Conservation (phyloP, 2,329 filamentous ascomycete species). For the Trichoderma citrinoviride region DNA sequence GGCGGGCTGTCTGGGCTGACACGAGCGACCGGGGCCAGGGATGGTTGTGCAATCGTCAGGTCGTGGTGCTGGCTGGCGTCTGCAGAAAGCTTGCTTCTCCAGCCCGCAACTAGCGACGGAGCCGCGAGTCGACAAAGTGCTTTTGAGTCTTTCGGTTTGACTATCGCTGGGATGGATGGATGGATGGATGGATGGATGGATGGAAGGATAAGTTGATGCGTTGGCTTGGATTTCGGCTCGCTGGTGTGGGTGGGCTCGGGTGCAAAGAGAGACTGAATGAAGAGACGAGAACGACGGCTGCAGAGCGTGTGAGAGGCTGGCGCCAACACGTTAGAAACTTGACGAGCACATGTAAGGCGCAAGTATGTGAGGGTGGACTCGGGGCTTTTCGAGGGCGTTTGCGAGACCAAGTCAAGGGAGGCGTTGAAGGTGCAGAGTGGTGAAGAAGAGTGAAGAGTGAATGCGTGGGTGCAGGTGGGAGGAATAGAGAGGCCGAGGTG, state of each 20-base stretch:
- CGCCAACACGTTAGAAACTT: neutral
- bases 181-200: neutral
- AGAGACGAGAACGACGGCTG: neutral
- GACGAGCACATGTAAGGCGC: no score
- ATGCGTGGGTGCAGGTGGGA: no score
- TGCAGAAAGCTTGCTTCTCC: constrained; percentile 23
- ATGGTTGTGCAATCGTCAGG: neutral
- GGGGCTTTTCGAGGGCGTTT: neutral
- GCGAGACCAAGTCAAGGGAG: constrained; percentile 1
- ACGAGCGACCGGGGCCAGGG: constrained; percentile 20
- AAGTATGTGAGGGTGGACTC: neutral
- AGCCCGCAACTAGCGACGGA: constrained; percentile 20
- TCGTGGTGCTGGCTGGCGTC: neutral
- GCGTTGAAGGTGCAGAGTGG: no score
- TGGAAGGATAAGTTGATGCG: neutral
- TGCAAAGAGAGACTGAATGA: neutral
- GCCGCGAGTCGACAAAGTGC: neutral
- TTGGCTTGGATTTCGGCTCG: neutral
- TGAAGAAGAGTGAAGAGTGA: no score
- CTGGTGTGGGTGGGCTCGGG: neutral
- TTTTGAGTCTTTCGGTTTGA: neutral
- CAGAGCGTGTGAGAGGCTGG: neutral
- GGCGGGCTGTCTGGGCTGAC: constrained; percentile 22
- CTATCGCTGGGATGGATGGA: no score
- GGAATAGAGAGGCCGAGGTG: neutral